These are phyloP conservation scores for Xylaria longipes DNA, from an alignment of 495 filamentous ascomycete genomes.

Conservation along the genomic window DNA sequence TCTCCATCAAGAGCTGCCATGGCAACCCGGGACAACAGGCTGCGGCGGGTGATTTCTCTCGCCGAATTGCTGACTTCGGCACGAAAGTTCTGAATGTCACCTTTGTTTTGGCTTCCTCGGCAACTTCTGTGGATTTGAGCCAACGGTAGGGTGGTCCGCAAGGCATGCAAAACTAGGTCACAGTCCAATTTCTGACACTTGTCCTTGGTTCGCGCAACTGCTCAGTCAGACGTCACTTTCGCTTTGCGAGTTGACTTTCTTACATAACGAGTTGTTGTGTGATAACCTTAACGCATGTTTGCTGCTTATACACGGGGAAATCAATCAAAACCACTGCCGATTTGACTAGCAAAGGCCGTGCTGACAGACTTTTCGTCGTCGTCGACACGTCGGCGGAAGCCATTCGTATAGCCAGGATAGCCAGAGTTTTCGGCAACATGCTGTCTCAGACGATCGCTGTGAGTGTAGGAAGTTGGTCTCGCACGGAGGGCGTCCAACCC, in stretches of 20 bases:
- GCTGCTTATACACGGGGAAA: conserved; percentile 20
- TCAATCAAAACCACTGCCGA: conserved; percentile 94
- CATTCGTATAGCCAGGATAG: conserved; percentile 65
- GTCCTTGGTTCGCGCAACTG: conserved; percentile 18
- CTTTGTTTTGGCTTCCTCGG: conserved; percentile 2
- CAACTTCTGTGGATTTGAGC: conserved; percentile 7
- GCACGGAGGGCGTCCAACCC: conserved; percentile 70
- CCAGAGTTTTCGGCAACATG: conserved; percentile 80
- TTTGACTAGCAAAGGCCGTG: conserved; percentile 94
- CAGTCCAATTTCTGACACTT: conserved; percentile 19
- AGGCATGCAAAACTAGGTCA: conserved; percentile 24
- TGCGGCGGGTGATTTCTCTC: not conserved
- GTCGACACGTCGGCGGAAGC: conserved; percentile 82
- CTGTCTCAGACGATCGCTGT: conserved; percentile 75
- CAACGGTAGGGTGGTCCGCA: conserved; percentile 4
- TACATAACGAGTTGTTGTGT: conserved; percentile 9
- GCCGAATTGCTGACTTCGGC: conserved; percentile 14
- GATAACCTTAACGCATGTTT: conserved; percentile 21
- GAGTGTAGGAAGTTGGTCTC: conserved; percentile 54
- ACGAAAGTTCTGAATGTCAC: not conserved
- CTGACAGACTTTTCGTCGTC: conserved; percentile 96
- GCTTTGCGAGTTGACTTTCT: conserved; percentile 14
- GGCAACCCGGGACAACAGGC: not conserved
- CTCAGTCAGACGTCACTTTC: conserved; percentile 16
- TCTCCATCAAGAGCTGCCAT: conserved; percentile 10